Conservation (phyloP, 257 asterid species). For the Handroanthus guayacan region DNA sequence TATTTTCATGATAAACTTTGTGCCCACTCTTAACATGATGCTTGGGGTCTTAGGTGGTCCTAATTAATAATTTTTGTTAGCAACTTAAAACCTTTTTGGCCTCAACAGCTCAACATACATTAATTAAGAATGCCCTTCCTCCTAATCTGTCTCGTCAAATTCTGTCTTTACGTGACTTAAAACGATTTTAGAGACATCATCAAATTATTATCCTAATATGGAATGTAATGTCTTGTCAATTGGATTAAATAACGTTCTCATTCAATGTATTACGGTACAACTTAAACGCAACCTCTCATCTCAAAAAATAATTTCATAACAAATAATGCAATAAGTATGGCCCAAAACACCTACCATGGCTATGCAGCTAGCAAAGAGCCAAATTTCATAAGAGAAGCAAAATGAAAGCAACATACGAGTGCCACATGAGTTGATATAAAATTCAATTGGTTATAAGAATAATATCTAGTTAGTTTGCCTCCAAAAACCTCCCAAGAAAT, state of each 20-base stretch:
- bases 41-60: slow-evolving; percentile 36
- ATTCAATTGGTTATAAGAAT: neutral
- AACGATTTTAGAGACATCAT: slow-evolving; percentile 30
- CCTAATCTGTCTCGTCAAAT: slow-evolving; percentile 38
- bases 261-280: slow-evolving; percentile 30
- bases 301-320: slow-evolving; percentile 22
- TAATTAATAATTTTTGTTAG: slow-evolving; percentile 8
- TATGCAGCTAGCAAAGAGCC: slow-evolving; percentile 28
- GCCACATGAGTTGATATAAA: neutral
- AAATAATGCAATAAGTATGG: slow-evolving; percentile 1
- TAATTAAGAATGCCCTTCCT: slow-evolving; percentile 21
- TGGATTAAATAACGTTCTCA: slow-evolving; percentile 22
- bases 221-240: slow-evolving; percentile 31
- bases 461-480: neutral
- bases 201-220: slow-evolving; percentile 32
- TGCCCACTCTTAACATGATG: slow-evolving; percentile 40
- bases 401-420: neutral
- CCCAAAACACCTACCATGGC: slow-evolving; percentile 8
- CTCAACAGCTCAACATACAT: slow-evolving; percentile 24
- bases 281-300: slow-evolving; percentile 14
- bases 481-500: neutral
- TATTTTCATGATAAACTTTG: neutral
- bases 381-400: neutral
- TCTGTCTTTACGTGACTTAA: slow-evolving; percentile 23
- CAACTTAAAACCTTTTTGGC: slow-evolving; percentile 27